Base-by-base conservation (phyloP, 2,329 filamentous ascomycete genomes). In the Bipolaris oryzae region DNA sequence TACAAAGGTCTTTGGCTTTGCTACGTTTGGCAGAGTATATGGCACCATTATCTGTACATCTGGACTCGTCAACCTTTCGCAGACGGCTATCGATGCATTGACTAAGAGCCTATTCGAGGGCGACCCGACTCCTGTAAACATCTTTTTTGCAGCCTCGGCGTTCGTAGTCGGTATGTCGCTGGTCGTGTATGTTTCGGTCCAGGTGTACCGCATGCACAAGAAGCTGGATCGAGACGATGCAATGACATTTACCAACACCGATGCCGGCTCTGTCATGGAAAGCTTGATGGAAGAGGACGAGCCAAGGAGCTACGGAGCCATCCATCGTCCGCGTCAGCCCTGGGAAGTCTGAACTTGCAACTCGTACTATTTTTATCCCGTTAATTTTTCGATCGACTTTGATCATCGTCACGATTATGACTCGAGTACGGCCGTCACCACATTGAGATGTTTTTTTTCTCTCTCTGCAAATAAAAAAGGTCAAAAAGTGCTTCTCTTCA, bases 21-120 rank as follows among this genome's bases (percentile, higher is more conserved):
- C 87, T 54, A 96, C 91, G 0, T 96, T 96, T 69, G 92, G 92
- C 25, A 95, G 90, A 43, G 91, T 96, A 7, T 96, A 96, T 74
- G 92, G 92, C 3, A 84, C 92, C 25, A 89, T 96, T 61, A 95
- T 96, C 65, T 95, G 90, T 76, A 78, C 94, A 4, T 89, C 92
- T 0, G 92, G 92, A 0, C 73, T 96, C 1, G 82, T 92, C 70
- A 96, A 95, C 74, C 91, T 96, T 64, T 85, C 85, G 1, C 91
- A 96, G 77, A 88, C 88, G 2, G 91, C 85, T 0, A 81, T 96
- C 21, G 92, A 96, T 73, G 85, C 87, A 15, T 71, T 95, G 46
- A 91, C 91, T 41, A 90, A 96, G 69, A 79, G 84, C 46, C 81
- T 82, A 0, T 96, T 93, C 69, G 62, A 79, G 7, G 85, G 87